Base-by-base conservation (phyloP, 78 protist genomes). In the Goniomonas avonlea region DNA sequence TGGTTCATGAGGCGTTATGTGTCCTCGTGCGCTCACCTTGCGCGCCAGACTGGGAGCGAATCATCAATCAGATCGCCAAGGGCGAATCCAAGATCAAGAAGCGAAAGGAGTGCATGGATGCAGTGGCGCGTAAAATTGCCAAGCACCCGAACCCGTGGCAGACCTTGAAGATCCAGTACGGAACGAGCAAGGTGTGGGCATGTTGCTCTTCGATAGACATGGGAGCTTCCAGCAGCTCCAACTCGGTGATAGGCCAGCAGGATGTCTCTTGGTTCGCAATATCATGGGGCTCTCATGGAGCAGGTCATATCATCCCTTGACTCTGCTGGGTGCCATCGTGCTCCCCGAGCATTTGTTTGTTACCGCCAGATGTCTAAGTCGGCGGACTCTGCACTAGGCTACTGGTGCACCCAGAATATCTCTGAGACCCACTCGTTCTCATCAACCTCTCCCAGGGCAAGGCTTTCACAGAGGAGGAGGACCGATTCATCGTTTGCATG, bases 401-500 rank as follows among this genome's bases (percentile, higher is more conserved):
- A n/a, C n/a, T n/a, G n/a, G n/a, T n/a, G n/a, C n/a, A n/a, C n/a
- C n/a, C n/a, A n/a, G n/a, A n/a, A n/a, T n/a, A n/a, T n/a, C n/a
- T n/a, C n/a, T n/a, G n/a, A n/a, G n/a, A n/a, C n/a, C n/a, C n/a
- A n/a, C n/a, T n/a, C n/a, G n/a, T n/a, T n/a, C n/a, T n/a, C n/a
- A n/a, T n/a, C n/a, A n/a, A n/a, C n/a, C 25, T 45, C 15, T 9
- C 53, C 53, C 25, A 45, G 53, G 53, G 53, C 53, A 45, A 45
- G 34, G 21, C 70, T 13, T 61, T 61, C 70, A 61, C 70, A 27
- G 70, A 61, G 43, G 70, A 61, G 70, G 70, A 61, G 70, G 70
- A 61, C 35, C 70, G 70, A 8, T 61, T 61, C 43, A 31, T 61
- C 3, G 70, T 61, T 21, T 61, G 70, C 70, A 61, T 61, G 70